phyloP scores from a whole-genome alignment of 2,329 filamentous ascomycete genomes.

The Cordyceps farinosa region DNA sequence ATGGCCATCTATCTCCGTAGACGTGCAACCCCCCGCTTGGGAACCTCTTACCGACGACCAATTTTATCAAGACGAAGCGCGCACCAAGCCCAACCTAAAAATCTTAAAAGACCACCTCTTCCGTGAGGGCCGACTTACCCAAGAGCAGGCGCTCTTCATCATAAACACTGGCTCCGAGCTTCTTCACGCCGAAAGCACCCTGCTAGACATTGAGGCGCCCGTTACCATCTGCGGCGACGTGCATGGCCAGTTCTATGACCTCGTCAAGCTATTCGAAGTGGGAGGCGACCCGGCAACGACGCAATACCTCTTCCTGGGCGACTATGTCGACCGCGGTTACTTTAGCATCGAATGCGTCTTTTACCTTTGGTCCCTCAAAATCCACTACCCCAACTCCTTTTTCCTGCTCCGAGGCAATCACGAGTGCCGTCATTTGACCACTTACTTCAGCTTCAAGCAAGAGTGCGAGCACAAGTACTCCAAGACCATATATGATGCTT shows the following conservation, averaged over 20 bases:
- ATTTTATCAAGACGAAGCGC: constrained; percentile 85
- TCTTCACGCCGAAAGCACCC: constrained; percentile 83
- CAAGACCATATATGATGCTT: constrained; percentile 91
- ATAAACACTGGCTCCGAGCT: constrained; percentile 83
- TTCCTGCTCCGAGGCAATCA: constrained; percentile 98
- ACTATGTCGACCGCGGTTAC: constrained; percentile 97
- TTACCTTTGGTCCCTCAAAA: constrained; percentile 97
- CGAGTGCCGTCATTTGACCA: constrained; percentile 96
- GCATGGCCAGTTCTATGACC: constrained; percentile 97
- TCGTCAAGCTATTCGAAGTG: constrained; percentile 99
- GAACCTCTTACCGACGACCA: constrained; percentile 88
- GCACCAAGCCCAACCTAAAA: constrained; percentile 81
- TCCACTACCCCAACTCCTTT: constrained; percentile 95
- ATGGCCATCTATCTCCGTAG: constrained; percentile 43
- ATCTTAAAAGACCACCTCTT: constrained; percentile 99
- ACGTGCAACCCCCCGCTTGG: constrained; percentile 96
- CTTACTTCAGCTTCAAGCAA: constrained; percentile 99
- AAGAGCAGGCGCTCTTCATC: constrained; percentile 97
- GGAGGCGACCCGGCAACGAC: constrained; percentile 96
- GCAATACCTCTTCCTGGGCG: constrained; percentile 91
- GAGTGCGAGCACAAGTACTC: constrained; percentile 99
- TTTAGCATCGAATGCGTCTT: constrained; percentile 99
- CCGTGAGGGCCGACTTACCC: constrained; percentile 90
- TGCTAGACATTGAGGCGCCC: constrained; percentile 98
- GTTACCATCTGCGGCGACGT: constrained; percentile 99